Evolutionary conservation across 2,329 filamentous ascomycete genomes (phyloP), one percentile per base, ranked within the genome.

Genomic region (Saccharata proteae): DNA sequence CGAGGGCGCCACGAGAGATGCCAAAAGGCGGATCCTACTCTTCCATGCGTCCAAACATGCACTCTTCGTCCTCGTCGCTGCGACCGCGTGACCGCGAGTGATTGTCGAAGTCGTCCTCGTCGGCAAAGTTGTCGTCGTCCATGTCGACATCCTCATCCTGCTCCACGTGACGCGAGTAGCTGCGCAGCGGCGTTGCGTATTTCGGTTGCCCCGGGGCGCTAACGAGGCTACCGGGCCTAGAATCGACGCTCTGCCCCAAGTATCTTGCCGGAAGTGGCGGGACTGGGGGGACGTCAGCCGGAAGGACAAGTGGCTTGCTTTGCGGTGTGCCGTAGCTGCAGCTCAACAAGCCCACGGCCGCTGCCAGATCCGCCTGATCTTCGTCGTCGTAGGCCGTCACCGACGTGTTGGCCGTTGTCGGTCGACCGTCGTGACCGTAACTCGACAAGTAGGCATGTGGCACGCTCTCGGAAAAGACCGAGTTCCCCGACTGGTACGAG

Each of bases 1-100:
- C n/a, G 19, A 21, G n/a, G 7, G 19, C 19, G 19, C 19, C 7
- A 21, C n/a, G n/a, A 21, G 19, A 21, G n/a, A 21, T 21, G 7
- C 19, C 7, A 7, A 21, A 21, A 21, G 7, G 19, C 19, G 19
- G 7, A n/a, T n/a, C 10, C 14, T 35, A 57, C 40, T 93, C 84
- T 59, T 98, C 90, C 88, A 96, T 96, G 44, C 75, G 74, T 35
- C 86, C 86, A 64, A 98, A 98, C 47, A 96, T 80, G 50, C 86
- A 86, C 43, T 94, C 86, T 43, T 96, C 88, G 40, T 93, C 85
- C 45, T 93, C 86, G 45, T 92, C 82, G 54, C 76, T 79, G 39
- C 79, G 51, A 30, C 71, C 71, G 34, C 72, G 69, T 37, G 49
- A 50, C 39, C 46, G 49, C 28, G 49, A 48, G 31, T 59, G 65